These are phyloP conservation scores for Akanthomyces muscarius DNA, from an alignment of 2,329 filamentous ascomycete genomes.

Conservation along the genomic window DNA sequence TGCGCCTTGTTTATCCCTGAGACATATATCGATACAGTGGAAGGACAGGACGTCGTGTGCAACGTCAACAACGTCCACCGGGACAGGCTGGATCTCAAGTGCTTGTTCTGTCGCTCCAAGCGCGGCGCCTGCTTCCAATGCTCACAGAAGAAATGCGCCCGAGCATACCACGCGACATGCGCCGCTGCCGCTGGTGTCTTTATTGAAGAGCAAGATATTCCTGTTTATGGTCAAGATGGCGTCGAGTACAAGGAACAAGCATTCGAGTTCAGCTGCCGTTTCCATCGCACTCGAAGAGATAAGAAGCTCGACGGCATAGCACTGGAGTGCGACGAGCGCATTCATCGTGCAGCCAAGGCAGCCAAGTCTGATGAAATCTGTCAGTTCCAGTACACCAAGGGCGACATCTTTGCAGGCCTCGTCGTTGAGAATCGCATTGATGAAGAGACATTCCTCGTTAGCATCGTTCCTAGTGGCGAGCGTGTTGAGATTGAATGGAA, in stretches of 20 bases:
- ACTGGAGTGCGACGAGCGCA: conserved; percentile 65
- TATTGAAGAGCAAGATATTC: conserved; percentile 80
- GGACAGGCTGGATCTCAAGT: conserved; percentile 85
- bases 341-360: conserved; percentile 63
- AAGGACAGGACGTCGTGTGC: conserved; percentile 68
- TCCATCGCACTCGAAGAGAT: conserved; percentile 84
- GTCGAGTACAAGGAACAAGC: conserved; percentile 89
- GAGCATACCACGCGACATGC: conserved; percentile 93
- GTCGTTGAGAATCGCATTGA: conserved; percentile 76
- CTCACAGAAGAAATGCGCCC: conserved; percentile 86
- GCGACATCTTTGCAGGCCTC: conserved; percentile 86
- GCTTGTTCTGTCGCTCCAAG: conserved; percentile 89
- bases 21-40: conserved; percentile 73
- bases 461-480: conserved; percentile 78
- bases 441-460: conserved; percentile 73
- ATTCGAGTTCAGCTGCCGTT: conserved; percentile 90
- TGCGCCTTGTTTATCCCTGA: conserved; percentile 92
- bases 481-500: conserved; percentile 79
- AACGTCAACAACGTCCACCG: conserved; percentile 81
- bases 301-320: conserved; percentile 66
- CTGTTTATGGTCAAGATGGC: conserved; percentile 84
- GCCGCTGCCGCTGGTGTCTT: conserved; percentile 88
- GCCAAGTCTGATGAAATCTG: conserved; percentile 72
- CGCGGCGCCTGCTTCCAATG: conserved; percentile 97
- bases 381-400: conserved; percentile 78